Conservation (phyloP, 306 rosid species). For the Potentilla sterilis region DNA sequence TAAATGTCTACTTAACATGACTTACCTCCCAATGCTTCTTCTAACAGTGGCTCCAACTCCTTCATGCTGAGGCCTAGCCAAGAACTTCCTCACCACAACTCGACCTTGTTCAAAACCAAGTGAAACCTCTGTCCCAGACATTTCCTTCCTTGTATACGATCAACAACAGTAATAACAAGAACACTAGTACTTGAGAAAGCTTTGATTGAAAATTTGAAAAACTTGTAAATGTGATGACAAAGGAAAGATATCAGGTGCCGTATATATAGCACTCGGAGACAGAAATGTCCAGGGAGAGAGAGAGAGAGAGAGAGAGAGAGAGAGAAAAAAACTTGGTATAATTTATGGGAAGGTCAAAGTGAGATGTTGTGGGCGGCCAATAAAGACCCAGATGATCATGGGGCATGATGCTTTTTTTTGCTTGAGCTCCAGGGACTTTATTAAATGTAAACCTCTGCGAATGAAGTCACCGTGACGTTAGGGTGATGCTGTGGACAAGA, state of each 20-base stretch:
- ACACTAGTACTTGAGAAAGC: not conserved
- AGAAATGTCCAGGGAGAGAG: slow-evolving; percentile 1
- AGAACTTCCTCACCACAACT: slow-evolving; percentile 63
- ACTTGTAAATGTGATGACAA: slow-evolving; percentile 29
- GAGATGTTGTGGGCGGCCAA: slow-evolving; percentile 36
- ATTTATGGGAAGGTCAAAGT: slow-evolving; percentile 42
- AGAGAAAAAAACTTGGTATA: not conserved
- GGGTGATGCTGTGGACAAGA: slow-evolving; percentile 38
- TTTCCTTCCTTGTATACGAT: slow-evolving; percentile 13
- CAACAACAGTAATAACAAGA: not conserved
- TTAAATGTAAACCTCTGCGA: not conserved
- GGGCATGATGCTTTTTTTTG: slow-evolving; percentile 13
- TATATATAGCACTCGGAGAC: slow-evolving; percentile 21
- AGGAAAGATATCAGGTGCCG: slow-evolving; percentile 21
- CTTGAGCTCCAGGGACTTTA: slow-evolving; percentile 36
- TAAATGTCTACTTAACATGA: not conserved
- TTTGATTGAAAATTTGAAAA: not conserved
- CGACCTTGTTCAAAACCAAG: slow-evolving; percentile 51
- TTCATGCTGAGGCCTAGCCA: slow-evolving; percentile 90
- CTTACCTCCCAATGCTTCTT: slow-evolving; percentile 93
- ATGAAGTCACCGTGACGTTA: slow-evolving; percentile 62
- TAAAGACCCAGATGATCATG: slow-evolving; percentile 30
- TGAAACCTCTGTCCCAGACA: slow-evolving; percentile 45
- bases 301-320: slow-evolving; percentile 5
- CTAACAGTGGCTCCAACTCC: slow-evolving; percentile 94